Conservation (phyloP, 768 basidiomycete species). For the Coprinellus aureogranulatus region DNA sequence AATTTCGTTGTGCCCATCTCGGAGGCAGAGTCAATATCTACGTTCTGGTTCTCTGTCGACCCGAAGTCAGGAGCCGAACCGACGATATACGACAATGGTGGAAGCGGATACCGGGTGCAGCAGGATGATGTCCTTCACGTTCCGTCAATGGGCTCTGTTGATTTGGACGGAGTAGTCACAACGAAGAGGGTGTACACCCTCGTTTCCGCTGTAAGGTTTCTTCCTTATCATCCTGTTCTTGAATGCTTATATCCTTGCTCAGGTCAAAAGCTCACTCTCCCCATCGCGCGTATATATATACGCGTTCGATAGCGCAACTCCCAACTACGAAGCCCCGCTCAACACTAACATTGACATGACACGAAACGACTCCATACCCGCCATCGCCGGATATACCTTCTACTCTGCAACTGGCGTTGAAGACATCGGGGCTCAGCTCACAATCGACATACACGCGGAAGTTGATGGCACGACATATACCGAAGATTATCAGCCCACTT, state of each 20-base stretch:
- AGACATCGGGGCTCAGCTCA: slow-evolving; percentile 11
- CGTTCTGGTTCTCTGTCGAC: slow-evolving; percentile 41
- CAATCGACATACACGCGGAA: slow-evolving; percentile 14
- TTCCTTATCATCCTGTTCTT: not conserved
- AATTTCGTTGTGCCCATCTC: slow-evolving; percentile 33
- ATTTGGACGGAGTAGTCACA: slow-evolving; percentile 1
- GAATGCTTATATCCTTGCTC: no score
- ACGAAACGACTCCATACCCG: slow-evolving; percentile 8
- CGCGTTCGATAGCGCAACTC: slow-evolving; percentile 14
- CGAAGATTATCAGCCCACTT: slow-evolving; percentile 15
- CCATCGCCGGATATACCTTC: slow-evolving; percentile 12
- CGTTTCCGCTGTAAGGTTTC: slow-evolving; percentile 12
- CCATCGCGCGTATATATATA: slow-evolving; percentile 15
- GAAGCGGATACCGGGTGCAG: slow-evolving; percentile 28
- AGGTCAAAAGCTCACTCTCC: slow-evolving; percentile 8
- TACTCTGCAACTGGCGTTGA: slow-evolving; percentile 10
- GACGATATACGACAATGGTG: slow-evolving; percentile 31
- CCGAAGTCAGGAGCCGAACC: slow-evolving; percentile 29
- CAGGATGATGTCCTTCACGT: slow-evolving; percentile 37
- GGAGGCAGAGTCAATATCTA: slow-evolving; percentile 30
- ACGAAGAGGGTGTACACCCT: slow-evolving; percentile 7
- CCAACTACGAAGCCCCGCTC: slow-evolving; percentile 4
- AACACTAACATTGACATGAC: slow-evolving; percentile 4
- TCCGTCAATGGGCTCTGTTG: slow-evolving; percentile 23
- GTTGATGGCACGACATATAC: slow-evolving; percentile 7